A percentile compares a stretch with the other conserved stretches of the same genome.
Evolutionary conservation across 2,329 filamentous ascomycete species (phyloP).

Genomic region (Bisporella sp.): DNA sequence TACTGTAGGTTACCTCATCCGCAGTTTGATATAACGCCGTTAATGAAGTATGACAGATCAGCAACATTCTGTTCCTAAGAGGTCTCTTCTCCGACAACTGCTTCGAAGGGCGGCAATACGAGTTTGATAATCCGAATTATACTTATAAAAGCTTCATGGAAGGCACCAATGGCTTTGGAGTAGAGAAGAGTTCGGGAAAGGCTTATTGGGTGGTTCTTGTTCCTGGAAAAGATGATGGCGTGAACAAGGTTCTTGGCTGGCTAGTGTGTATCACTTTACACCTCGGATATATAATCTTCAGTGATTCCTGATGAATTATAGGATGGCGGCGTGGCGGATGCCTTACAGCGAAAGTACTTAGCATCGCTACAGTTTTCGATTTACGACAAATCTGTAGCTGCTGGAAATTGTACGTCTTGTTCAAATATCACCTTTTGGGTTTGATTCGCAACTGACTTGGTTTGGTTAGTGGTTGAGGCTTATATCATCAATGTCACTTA

Average conservation of each 20-base stretch:
- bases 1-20: conserved; percentile 5
- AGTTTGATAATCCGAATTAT: conserved; percentile 14
- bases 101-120: conserved; percentile 8
- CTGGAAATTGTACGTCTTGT: too few species aligned
- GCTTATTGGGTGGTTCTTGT: conserved; percentile 12
- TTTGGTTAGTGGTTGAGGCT: conserved; percentile 13
- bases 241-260: conserved; percentile 20
- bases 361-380: conserved; percentile 19
- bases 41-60: conserved; percentile 1
- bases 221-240: conserved; percentile 10
- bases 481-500: conserved; percentile 19
- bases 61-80: conserved; percentile 8
- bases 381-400: conserved; percentile 1
- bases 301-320: conserved; percentile 6
- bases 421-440: too few species aligned
- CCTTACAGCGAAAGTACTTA: conserved; percentile 15
- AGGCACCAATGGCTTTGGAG: conserved; percentile 1
- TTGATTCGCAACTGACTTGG: too few species aligned
- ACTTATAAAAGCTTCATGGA: conserved; percentile 16
- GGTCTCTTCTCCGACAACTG: conserved; percentile 7
- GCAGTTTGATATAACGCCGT: too few species aligned
- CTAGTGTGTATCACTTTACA: conserved; percentile 13
- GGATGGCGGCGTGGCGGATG: conserved; percentile 18
- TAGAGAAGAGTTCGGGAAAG: conserved; percentile 6
- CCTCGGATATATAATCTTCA: too few species aligned